These are phyloP conservation scores for Fistulifera pelliculosa DNA, from an alignment of 108 stramenopile genomes.

Conservation along the genomic window DNA sequence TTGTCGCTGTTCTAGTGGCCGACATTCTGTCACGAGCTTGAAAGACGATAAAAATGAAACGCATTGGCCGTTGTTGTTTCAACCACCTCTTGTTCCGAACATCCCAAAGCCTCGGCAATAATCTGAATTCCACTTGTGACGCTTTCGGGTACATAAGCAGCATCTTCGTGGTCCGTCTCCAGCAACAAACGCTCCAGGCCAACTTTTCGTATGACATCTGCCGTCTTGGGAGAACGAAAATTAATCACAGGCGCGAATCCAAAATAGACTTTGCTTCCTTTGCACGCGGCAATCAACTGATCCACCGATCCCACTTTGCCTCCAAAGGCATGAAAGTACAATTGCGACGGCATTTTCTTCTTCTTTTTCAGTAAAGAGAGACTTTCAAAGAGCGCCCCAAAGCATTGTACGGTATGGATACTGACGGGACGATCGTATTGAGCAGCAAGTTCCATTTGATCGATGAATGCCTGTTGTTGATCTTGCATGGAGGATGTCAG, in stretches of 20 bases:
- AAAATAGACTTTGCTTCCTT: conserved; percentile 51
- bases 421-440: conserved; percentile 61
- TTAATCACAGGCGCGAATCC: conserved; percentile 77
- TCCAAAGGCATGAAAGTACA: conserved; percentile 87
- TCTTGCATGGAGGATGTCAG: conserved; percentile 45
- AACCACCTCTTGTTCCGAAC: conserved; percentile 39
- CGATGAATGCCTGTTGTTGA: conserved; percentile 54
- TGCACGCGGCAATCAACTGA: conserved; percentile 46
- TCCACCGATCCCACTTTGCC: conserved; percentile 61
- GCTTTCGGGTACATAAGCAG: conserved; percentile 32
- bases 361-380: conserved; percentile 23
- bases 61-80: conserved; percentile 48
- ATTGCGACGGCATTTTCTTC: conserved; percentile 46
- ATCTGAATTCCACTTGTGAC: conserved; percentile 28
- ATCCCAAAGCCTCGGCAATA: conserved; percentile 39
- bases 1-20: no score
- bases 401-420: conserved; percentile 69
- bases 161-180: conserved; percentile 82
- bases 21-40: background rate
- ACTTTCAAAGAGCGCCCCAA: conserved; percentile 53
- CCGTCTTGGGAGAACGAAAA: conserved; percentile 65
- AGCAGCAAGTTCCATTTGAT: conserved; percentile 55
- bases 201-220: conserved; percentile 47
- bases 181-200: conserved; percentile 66
- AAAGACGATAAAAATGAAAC: conserved; percentile 34